These are phyloP conservation scores for Zelonia costaricensis DNA, from an alignment of 208 protist species.

Conservation along the genomic window DNA sequence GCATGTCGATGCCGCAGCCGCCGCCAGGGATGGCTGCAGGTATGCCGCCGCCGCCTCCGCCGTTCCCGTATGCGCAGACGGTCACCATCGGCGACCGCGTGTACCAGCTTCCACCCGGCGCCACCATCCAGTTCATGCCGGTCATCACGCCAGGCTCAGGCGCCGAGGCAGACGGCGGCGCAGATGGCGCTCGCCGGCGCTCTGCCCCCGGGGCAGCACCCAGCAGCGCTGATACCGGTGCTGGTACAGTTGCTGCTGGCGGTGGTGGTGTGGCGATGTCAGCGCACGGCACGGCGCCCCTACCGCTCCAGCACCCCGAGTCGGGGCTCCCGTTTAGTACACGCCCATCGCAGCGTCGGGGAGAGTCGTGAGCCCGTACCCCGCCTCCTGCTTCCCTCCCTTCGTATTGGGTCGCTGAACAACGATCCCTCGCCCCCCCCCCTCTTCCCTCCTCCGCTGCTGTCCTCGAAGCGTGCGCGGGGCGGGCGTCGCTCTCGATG, in stretches of 20 bases:
- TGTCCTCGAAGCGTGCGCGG: too few species aligned
- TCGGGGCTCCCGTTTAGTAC: background rate
- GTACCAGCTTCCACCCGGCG: constrained; percentile 55
- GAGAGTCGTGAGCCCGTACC: background rate
- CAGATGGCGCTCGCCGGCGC: background rate
- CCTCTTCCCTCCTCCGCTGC: too few species aligned
- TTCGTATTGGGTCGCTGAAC: too few species aligned
- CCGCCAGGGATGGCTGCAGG: too few species aligned
- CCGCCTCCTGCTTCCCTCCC: too few species aligned
- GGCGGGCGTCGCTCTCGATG: too few species aligned
- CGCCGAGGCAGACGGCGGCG: constrained; percentile 1
- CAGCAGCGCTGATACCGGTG: too few species aligned
- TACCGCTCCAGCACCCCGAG: background rate
- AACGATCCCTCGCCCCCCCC: too few species aligned
- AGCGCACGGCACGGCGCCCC: background rate
- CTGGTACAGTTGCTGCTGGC: too few species aligned
- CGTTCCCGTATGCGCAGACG: constrained; percentile 37
- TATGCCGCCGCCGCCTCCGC: constrained; percentile 33
- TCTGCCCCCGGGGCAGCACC: too few species aligned
- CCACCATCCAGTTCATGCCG: constrained; percentile 58
- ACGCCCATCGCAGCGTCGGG: background rate
- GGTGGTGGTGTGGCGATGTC: too few species aligned
- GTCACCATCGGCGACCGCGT: constrained; percentile 54
- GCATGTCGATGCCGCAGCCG: constrained; percentile 3
- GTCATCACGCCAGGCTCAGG: constrained; percentile 38